Conservation (phyloP, 2,329 filamentous ascomycete genomes). For the Diaporthe citriasiana region DNA sequence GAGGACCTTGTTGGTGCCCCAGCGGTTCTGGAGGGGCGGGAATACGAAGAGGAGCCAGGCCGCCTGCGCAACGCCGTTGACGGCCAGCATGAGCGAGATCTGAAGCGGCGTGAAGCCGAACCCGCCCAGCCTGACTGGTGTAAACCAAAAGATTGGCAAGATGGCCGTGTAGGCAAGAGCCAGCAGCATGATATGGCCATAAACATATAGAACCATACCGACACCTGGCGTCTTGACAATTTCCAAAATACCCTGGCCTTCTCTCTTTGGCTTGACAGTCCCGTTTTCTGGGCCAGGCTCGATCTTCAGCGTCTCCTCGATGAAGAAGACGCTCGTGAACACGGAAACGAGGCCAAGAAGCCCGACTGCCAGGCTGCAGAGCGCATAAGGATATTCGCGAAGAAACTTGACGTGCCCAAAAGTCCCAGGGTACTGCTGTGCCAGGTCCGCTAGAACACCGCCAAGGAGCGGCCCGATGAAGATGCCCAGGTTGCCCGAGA, state of each 20-base stretch:
- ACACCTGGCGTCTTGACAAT: conserved; percentile 77
- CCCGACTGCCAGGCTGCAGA: conserved; percentile 73
- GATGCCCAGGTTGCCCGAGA: conserved; percentile 80
- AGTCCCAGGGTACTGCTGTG: conserved; percentile 69
- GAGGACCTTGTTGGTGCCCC: conserved; percentile 77
- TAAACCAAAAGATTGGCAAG: conserved; percentile 78
- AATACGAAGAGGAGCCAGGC: conserved; percentile 80
- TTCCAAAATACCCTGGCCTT: conserved; percentile 61
- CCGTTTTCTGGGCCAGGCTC: conserved; percentile 43
- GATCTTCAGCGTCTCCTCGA: conserved; percentile 72
- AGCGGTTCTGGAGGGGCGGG: conserved; percentile 73
- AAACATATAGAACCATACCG: conserved; percentile 74
- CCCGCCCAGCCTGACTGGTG: conserved; percentile 72
- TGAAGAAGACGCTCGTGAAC: conserved; percentile 65
- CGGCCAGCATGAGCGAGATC: conserved; percentile 76
- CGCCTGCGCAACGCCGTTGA: conserved; percentile 76
- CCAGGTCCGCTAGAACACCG: conserved; percentile 78
- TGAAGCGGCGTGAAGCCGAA: conserved; percentile 72
- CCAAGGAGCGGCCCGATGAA: conserved; percentile 79
- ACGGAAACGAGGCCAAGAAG: conserved; percentile 67
- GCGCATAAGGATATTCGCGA: conserved; percentile 73
- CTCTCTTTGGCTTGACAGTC: conserved; percentile 43
- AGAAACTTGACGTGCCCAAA: conserved; percentile 73
- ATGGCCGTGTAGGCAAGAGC: conserved; percentile 81
- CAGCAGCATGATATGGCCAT: conserved; percentile 76